A percentile compares a stretch with the other conserved stretches of the same genome.
These are phyloP conservation scores for Solanum chacoense DNA, from an alignment of 305 asterid genomes.

Conservation along the genomic window DNA sequence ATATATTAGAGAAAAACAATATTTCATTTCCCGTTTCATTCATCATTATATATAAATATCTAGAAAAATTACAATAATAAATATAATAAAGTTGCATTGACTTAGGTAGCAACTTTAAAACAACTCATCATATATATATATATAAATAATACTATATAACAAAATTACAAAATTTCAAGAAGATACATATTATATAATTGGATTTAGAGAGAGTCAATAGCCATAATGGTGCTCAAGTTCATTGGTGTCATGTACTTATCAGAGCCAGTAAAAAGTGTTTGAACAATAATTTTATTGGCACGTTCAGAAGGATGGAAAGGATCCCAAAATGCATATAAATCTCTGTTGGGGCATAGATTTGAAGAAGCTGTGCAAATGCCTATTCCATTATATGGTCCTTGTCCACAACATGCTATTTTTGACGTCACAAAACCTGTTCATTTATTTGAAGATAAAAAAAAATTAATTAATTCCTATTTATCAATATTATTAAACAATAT, in stretches of 20 bases:
- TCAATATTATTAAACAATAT: neutral
- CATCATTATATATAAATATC: neutral
- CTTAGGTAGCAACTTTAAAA: neutral
- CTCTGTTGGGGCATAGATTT: slow-evolving; percentile 36
- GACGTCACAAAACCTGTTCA: slow-evolving; percentile 29
- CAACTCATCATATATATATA: neutral
- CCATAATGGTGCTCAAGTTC: slow-evolving; percentile 53
- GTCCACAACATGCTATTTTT: slow-evolving; percentile 48
- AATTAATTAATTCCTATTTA: neutral
- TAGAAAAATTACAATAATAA: neutral
- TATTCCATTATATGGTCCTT: slow-evolving; percentile 40
- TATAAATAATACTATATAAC: neutral
- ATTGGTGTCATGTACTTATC: slow-evolving; percentile 39
- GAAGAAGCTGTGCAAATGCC: slow-evolving; percentile 33
- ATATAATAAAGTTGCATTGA: neutral
- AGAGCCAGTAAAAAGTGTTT: slow-evolving; percentile 26
- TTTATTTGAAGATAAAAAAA: neutral
- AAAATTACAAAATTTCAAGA: neutral
- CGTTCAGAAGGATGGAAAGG: slow-evolving; percentile 43
- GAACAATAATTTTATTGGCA: slow-evolving; percentile 35
- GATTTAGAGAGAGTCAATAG: slow-evolving; percentile 21
- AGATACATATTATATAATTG: neutral
- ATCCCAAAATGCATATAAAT: slow-evolving; percentile 44
- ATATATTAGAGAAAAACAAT: neutral
- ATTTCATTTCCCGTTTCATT: neutral